A percentile compares a stretch with the other conserved stretches of the same genome.
These are phyloP conservation scores for Parathielavia hyrcaniae DNA, from an alignment of 495 filamentous ascomycete genomes.

Conservation along the genomic window DNA sequence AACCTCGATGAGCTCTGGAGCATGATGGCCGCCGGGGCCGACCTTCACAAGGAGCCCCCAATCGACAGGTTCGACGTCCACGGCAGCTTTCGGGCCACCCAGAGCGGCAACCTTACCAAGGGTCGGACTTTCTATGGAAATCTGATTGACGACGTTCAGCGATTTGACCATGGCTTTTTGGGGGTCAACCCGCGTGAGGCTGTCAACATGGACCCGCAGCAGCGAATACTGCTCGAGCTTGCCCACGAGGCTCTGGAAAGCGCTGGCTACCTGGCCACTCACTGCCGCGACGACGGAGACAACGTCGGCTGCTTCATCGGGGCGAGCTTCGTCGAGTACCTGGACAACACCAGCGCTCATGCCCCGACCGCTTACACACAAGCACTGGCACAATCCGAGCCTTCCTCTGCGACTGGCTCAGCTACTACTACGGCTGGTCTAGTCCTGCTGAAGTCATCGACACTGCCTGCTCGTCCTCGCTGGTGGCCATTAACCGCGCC, in stretches of 20 bases:
- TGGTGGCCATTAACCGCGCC: conserved; percentile 48
- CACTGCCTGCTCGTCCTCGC: conserved; percentile 51
- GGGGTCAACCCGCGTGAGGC: conserved; percentile 40
- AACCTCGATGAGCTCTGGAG: conserved; percentile 43
- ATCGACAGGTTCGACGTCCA: conserved; percentile 52
- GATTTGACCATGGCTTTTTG: neutral
- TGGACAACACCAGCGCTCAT: conserved; percentile 35
- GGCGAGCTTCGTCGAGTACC: conserved; percentile 33
- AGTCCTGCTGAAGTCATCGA: conserved; percentile 41
- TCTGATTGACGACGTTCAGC: neutral
- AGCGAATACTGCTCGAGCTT: conserved; percentile 64
- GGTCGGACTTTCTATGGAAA: neutral
- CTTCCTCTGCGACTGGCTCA: conserved; percentile 45
- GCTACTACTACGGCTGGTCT: conserved; percentile 42
- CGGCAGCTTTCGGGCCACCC: conserved; percentile 52
- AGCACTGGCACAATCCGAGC: conserved; percentile 15
- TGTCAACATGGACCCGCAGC: conserved; percentile 61
- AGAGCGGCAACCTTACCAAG: conserved; percentile 49
- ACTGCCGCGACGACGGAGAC: neutral
- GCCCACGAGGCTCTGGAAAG: conserved; percentile 73
- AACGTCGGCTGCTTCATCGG: conserved; percentile 26
- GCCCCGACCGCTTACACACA: conserved; percentile 35
- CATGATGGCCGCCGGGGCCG: conserved; percentile 3
- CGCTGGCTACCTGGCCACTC: conserved; percentile 45
- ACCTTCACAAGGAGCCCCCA: conserved; percentile 37